Base-by-base conservation (phyloP, 768 basidiomycete genomes). In the Inosperma sp. region DNA sequence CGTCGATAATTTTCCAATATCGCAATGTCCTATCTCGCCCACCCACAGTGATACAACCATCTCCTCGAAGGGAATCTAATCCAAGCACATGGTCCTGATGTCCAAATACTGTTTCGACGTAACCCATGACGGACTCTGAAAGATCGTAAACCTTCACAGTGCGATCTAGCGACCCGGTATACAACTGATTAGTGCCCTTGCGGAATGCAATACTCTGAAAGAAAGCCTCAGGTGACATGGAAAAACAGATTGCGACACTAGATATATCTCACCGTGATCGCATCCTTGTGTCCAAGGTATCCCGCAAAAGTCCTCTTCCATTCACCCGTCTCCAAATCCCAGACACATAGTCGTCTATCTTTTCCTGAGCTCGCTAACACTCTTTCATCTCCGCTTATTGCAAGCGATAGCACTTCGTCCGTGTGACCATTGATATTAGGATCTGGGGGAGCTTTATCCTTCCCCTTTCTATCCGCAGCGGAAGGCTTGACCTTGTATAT, bases 1-100 rank as follows among this genome's bases (percentile, higher is more conserved):
- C 93, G 47, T 99, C 95, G 30, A 83, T 82, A 45, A 98, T 87
- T 71, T 97, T 97, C 95, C 95, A 99, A 69, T 82, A 98, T 29
- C 96, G 78, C 52, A 85, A 80, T 0, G 93, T 96, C 64, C 91
- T 86, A 72, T 99, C 96, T 27, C 93, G 76, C 1, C 83, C 89
- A 16, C 95, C 96, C 5, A 86, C 87, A 29, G 86, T 93, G 16
- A 97, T 81, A 13, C 87, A 88, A 2, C 83, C 82, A 59, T 97
- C 93, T 6, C 81, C 81, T 27, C 88, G 83, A 13, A 98, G 78
- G 5, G 91, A 77, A 55, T 93, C 90, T 5, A 99, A 60, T 4
- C 78, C 73, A 13, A 88, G 72, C 23, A 96, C 81, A 23, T 81
- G 79, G 61, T 97, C 94, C 70, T 98, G 95, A 64, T 99, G 96